Base-by-base conservation (phyloP, 1,284 basidiomycete species). In the Leccinum fuscescens region DNA sequence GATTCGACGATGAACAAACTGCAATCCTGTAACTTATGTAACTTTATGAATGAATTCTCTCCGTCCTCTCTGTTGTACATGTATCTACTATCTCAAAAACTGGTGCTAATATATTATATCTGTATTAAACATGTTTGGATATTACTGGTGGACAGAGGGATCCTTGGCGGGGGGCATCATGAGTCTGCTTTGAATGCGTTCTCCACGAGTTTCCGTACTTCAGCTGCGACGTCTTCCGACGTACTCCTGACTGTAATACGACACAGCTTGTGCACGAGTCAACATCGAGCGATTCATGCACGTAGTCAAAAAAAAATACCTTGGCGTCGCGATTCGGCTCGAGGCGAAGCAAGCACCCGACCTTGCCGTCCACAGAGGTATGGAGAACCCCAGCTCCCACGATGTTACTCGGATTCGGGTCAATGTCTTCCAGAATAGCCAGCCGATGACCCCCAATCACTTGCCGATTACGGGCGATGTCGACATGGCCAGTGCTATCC, bases 251-350 rank as follows among this genome's bases (percentile, higher is more conserved):
- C 84, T 7, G 97, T 99, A 62, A 99, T 74, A 56, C 97, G 90
- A 74, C 94, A 97, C 53, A 98, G 80, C 94, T 96, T 50, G 64
- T 57, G 60, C 66, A 33, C 6, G 15, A 33, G 27, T 52, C 22
- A 59, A 44, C 29, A 56, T 53, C 53, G 55, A 55, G 39, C 5
- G 33, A 44, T 54, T 15, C 24, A 48, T 17, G 39, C 5, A 46
- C 11, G 22, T 11, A 24, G 20, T 8, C 27, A 20, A 49, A 50
- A 52, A 46, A 35, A 22, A 22, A 4, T 71, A 93, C 93, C 83
- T 96, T 96, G 15, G 95, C 96, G 62, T 96, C 93, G 58, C 85
- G 84, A 77, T 98, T 99, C 1, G 97, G 97, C 76, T 99, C 97
- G 52, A 98, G 74, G 58, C 97, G 84, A 67, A 98, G 78, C 66